Percentiles rank a stretch among this genome's conserved stretches.
Conservation (phyloP, 2,329 filamentous ascomycete genomes). For the Ascochyta clinopodiicola region DNA sequence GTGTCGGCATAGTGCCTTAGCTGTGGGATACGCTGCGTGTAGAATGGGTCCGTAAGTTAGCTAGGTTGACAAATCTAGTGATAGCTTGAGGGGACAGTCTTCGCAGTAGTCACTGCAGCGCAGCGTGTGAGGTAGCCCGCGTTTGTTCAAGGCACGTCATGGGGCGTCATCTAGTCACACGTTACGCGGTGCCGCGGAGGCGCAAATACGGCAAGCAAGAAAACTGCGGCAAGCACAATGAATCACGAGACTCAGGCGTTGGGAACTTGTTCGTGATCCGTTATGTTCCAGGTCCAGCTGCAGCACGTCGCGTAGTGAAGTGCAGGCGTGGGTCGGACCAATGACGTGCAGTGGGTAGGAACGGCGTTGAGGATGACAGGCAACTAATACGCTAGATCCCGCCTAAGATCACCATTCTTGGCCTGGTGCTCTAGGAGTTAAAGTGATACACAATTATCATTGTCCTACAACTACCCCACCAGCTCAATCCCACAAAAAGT, state of each 20-base stretch:
- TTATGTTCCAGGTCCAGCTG: neutral
- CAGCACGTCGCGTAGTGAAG: neutral
- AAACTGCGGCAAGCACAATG: neutral
- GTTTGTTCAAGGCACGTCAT: conserved; percentile 7
- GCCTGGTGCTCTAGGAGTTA: too few relatives aligned
- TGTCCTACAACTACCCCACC: neutral
- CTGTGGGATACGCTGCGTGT: neutral
- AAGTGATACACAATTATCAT: neutral
- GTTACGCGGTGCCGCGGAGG: neutral
- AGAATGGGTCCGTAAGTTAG: neutral
- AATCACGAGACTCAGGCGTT: neutral
- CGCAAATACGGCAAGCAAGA: neutral
- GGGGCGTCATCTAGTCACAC: neutral
- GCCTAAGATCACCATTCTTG: too few relatives aligned
- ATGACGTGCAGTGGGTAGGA: neutral
- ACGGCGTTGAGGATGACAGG: neutral
- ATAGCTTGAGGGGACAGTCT: neutral
- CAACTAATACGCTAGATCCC: neutral
- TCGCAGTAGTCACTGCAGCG: too few relatives aligned
- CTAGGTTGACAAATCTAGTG: neutral
- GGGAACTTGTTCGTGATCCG: neutral
- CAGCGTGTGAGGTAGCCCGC: neutral
- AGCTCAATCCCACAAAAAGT: conserved; percentile 27
- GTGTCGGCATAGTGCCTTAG: conserved; percentile 7
- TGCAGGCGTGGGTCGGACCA: neutral